Evolutionary conservation across 2,329 filamentous ascomycete genomes (phyloP).

Genomic region (Trichoderma arundinaceum): DNA sequence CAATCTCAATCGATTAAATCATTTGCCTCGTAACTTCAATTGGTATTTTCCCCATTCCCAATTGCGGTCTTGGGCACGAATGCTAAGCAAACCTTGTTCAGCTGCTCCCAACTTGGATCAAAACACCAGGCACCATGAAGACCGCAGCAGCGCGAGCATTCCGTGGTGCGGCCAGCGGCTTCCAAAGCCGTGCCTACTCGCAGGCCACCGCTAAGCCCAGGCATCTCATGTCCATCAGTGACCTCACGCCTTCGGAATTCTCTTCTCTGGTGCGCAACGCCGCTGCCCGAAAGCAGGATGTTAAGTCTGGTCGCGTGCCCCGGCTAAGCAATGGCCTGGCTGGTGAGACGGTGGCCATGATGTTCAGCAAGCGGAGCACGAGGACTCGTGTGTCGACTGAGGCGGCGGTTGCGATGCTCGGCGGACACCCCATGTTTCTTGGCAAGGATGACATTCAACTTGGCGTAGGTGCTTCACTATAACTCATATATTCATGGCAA

Average conservation of each 20-base stretch:
- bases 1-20: neutral
- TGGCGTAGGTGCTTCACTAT: slow-evolving; percentile 62
- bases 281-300: slow-evolving; percentile 72
- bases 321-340: slow-evolving; percentile 65
- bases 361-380: slow-evolving; percentile 96
- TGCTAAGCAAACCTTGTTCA: slow-evolving; percentile 1
- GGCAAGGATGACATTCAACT: slow-evolving; percentile 96
- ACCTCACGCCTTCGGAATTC: slow-evolving; percentile 81
- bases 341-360: slow-evolving; percentile 87
- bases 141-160: slow-evolving; percentile 43
- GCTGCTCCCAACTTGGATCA: neutral
- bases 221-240: slow-evolving; percentile 89
- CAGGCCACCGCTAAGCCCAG: slow-evolving; percentile 58
- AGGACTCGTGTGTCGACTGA: slow-evolving; percentile 93
- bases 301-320: slow-evolving; percentile 69
- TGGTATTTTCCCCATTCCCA: slow-evolving; percentile 6
- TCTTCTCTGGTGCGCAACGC: slow-evolving; percentile 84
- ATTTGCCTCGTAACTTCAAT: neutral
- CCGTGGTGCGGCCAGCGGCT: slow-evolving; percentile 44
- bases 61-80: neutral
- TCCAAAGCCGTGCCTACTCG: slow-evolving; percentile 54
- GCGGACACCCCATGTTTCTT: slow-evolving; percentile 94
- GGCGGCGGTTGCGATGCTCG: slow-evolving; percentile 84
- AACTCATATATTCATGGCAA: neutral
- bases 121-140: slow-evolving; percentile 40